A percentile compares a stretch with the other conserved stretches of the same genome.
These are phyloP conservation scores for Sugiyamaella neomexicana DNA, from an alignment of 1,139 yeast species.

Conservation along the genomic window DNA sequence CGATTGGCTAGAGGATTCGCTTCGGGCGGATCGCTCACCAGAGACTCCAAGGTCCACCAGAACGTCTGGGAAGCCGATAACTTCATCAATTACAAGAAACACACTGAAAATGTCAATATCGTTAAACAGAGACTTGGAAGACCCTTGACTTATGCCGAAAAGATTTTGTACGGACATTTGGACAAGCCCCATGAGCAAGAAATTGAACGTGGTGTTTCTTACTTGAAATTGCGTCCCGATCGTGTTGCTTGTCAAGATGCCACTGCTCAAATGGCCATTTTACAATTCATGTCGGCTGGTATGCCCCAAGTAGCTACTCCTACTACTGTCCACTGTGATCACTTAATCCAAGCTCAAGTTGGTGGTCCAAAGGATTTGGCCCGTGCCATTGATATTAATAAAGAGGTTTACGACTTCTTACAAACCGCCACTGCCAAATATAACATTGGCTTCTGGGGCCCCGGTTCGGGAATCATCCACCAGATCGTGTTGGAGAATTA, in stretches of 20 bases:
- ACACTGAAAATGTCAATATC: constrained; percentile 74
- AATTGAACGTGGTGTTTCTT: constrained; percentile 93
- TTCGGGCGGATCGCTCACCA: constrained; percentile 68
- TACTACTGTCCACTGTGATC: constrained; percentile 98
- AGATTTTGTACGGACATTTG: constrained; percentile 92
- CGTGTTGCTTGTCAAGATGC: constrained; percentile 99
- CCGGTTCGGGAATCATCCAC: constrained; percentile 98
- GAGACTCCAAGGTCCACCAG: constrained; percentile 90
- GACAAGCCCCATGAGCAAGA: constrained; percentile 95
- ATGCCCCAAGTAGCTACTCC: constrained; percentile 95
- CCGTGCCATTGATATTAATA: constrained; percentile 89
- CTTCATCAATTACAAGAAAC: constrained; percentile 52
- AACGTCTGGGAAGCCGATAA: constrained; percentile 86
- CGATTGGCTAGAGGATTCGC: constrained; percentile 16
- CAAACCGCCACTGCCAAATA: constrained; percentile 93
- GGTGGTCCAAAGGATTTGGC: constrained; percentile 92
- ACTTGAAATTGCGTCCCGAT: constrained; percentile 96
- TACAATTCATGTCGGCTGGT: constrained; percentile 98
- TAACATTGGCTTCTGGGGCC: constrained; percentile 99
- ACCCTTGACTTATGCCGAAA: constrained; percentile 97
- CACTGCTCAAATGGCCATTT: constrained; percentile 98
- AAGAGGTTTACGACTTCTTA: constrained; percentile 96
- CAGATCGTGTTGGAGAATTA: constrained; percentile 97
- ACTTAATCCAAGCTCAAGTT: constrained; percentile 95
- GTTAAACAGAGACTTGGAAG: constrained; percentile 85